Conservation (phyloP, 306 rosid genomes). For the Medicago ruthenica region DNA sequence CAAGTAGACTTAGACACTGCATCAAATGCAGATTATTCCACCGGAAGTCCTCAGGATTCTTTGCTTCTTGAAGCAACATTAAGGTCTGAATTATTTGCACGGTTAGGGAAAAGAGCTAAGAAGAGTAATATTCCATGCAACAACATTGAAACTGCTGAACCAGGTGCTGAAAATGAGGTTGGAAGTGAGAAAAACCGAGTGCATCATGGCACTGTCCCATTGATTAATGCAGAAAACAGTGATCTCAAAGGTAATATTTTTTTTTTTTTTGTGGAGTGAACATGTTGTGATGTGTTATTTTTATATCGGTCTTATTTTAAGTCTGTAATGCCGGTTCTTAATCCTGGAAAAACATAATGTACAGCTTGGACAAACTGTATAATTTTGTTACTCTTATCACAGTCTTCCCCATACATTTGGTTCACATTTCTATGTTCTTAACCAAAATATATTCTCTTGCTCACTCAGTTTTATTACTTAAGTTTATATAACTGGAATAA, state of each 20-base stretch:
- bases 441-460: conserved; percentile 9
- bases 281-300: conserved; percentile 26
- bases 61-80: conserved; percentile 84
- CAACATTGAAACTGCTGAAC: conserved; percentile 55
- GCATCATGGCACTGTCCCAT: conserved; percentile 37
- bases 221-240: conserved; percentile 44
- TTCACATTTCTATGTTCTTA: conserved; percentile 16
- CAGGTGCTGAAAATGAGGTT: conserved; percentile 61
- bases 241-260: conserved; percentile 54
- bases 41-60: conserved; percentile 62
- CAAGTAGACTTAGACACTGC: conserved; percentile 47
- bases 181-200: conserved; percentile 51
- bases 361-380: conserved; percentile 15
- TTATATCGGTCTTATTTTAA: conserved; percentile 6
- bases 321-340: conserved; percentile 22
- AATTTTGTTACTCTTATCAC: conserved; percentile 6
- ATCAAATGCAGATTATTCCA: conserved; percentile 44
- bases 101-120: conserved; percentile 57
- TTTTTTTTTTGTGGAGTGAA: not conserved
- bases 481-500: not conserved
- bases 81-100: conserved; percentile 84
- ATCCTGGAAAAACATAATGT: conserved; percentile 7
- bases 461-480: conserved; percentile 23
- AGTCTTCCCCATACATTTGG: conserved; percentile 6
- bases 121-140: conserved; percentile 49